Base-by-base conservation (phyloP, 129 eudicot genomes). In the Centaurea solstitialis region DNA sequence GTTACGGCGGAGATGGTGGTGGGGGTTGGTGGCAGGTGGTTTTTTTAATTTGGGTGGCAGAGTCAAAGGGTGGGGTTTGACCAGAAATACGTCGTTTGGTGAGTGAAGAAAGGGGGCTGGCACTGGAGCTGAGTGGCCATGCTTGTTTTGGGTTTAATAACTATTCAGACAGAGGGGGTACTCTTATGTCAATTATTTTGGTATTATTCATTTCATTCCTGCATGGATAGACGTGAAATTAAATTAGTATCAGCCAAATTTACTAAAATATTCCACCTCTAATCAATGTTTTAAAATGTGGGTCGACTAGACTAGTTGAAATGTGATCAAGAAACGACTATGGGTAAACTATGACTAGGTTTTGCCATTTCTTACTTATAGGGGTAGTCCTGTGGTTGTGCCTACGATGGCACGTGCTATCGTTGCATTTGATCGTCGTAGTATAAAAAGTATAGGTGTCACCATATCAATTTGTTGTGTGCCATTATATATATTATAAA, bases 21-120 rank as follows among this genome's bases (percentile, higher is more conserved):
- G 80, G 76, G 17, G 76, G 61, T 40, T 8, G 85, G 79, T 65
- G 78, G 40, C 37, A 70, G 78, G 74, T 30, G 59, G 79, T 68
- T 30, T 40, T 78, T 82, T 82, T 83, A 73, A 79, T 43, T 33
- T 45, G 7, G 79, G 9, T 61, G 81, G 72, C 81, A 64, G 82
- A 79, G 78, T 81, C 76, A 81, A 70, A 81, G 66, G 35, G 73
- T 11, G 28, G 26, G 80, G 72, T 72, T 77, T 80, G 83, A 74
- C 82, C 41, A 57, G 74, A 28, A 70, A 47, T 35, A 67, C 80
- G 80, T 75, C 72, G 75, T 82, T 17, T 81, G 64, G 81, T 8
- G 37, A 75, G 80, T 75, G 70, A 47, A 12, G 81, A 26, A 33
- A 33, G 37, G 24, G 84, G 74, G 61, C 68, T n/a, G n/a, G n/a